Evolutionary conservation across 2,329 filamentous ascomycete genomes (phyloP).

Genomic region (Pseudopithomyces chartarum): DNA sequence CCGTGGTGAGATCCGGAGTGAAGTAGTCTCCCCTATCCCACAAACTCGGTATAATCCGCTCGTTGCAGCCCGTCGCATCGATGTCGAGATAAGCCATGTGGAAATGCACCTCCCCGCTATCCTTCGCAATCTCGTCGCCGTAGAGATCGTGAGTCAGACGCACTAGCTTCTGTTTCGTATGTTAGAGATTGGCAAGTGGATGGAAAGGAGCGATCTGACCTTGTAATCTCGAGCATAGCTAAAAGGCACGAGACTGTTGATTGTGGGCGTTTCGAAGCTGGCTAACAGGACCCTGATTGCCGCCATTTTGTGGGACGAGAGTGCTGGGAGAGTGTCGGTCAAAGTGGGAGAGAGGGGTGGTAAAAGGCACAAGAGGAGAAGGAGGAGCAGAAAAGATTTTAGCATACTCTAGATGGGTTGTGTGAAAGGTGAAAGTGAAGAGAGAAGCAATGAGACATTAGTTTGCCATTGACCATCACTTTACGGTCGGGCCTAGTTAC

Average conservation of each 20-base stretch:
- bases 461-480: no score
- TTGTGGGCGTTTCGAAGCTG: neutral
- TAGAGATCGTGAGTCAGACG: neutral
- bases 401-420: no score
- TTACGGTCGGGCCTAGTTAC: no score
- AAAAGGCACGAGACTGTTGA: neutral
- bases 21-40: neutral
- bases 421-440: no score
- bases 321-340: no score
- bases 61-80: neutral
- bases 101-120: neutral
- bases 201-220: neutral
- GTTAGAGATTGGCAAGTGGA: neutral
- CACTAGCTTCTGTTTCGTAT: neutral
- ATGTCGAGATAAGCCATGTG: neutral
- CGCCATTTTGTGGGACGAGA: neutral
- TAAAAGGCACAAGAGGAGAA: no score
- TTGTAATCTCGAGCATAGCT: neutral
- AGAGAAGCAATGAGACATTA: no score
- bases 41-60: neutral
- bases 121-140: neutral
- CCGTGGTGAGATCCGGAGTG: neutral
- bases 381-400: no score
- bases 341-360: no score
- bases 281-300: neutral